Evolutionary conservation across 2,329 filamentous ascomycete genomes (phyloP).

Genomic region (Magnaporthiopsis incrustans): DNA sequence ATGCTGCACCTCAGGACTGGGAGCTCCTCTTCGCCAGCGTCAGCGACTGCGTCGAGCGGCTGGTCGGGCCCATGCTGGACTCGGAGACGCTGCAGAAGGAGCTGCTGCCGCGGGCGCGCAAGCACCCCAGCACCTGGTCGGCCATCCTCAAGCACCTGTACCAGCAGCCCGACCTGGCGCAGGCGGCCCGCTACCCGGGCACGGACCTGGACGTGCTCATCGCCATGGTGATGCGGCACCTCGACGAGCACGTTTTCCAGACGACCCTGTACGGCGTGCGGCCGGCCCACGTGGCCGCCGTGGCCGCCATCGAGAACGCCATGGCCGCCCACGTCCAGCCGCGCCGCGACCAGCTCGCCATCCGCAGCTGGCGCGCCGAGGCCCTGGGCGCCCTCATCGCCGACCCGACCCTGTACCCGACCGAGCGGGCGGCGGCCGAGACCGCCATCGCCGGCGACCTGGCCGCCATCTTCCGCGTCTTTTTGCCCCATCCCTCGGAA

Average conservation of each 20-base stretch:
- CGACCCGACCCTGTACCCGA: conserved; percentile 19
- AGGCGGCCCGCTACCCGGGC: conserved; percentile 24
- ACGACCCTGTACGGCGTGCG: conserved; percentile 22
- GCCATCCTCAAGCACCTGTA: conserved; percentile 20
- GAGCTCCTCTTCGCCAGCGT: conserved; percentile 25
- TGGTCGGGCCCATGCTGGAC: conserved; percentile 24
- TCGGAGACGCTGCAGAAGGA: conserved; percentile 17
- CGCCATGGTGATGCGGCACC: conserved; percentile 26
- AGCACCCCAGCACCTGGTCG: conserved; percentile 17
- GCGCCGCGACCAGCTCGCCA: conserved; percentile 25
- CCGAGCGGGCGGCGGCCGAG: conserved; percentile 16
- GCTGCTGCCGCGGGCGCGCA: conserved; percentile 15
- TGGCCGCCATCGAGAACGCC: conserved; percentile 25
- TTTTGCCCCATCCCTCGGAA: conserved; percentile 14
- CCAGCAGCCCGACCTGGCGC: conserved; percentile 23
- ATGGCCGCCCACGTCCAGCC: conserved; percentile 28
- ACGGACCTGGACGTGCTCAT: conserved; percentile 29
- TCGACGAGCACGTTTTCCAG: conserved; percentile 28
- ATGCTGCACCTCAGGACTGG: conserved; percentile 22
- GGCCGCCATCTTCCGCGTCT: conserved; percentile 19
- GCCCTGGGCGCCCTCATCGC: conserved; percentile 27
- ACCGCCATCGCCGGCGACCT: conserved; percentile 22
- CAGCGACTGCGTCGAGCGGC: conserved; percentile 27
- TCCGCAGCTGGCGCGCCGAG: conserved; percentile 30
- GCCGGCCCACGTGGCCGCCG: conserved; percentile 16